Conservation (phyloP, 345 rosid species). For the Eucalyptus cladocalyx region DNA sequence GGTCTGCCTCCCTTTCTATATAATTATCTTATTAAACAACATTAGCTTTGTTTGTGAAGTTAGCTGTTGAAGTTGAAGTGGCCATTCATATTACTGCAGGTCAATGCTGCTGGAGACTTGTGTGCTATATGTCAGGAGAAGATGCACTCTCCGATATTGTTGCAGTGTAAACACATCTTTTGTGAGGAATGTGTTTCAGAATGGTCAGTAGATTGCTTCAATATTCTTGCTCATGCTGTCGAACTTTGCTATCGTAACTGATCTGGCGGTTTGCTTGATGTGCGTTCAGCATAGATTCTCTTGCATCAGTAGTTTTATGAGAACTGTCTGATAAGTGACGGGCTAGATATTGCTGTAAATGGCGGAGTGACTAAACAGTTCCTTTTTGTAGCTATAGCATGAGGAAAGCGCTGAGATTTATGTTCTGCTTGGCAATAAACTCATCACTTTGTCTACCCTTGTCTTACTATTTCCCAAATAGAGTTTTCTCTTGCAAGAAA, state of each 20-base stretch:
- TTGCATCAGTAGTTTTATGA: not conserved
- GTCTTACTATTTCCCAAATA: not conserved
- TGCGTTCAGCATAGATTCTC: not conserved
- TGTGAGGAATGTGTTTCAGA: conserved; percentile 67
- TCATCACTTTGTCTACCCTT: not conserved
- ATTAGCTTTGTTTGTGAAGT: not conserved
- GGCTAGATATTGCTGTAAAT: not conserved
- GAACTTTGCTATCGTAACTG: not conserved
- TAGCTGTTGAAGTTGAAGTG: not conserved
- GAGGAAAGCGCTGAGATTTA: not conserved
- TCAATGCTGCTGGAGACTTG: conserved; percentile 43
- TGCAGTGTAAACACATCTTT: conserved; percentile 52
- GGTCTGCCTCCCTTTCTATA: not conserved
- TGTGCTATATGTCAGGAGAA: conserved; percentile 78
- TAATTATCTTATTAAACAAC: not conserved
- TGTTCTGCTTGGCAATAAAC: not conserved
- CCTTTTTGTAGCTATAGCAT: not conserved
- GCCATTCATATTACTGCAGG: conserved; percentile 4
- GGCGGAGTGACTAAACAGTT: not conserved
- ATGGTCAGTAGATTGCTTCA: conserved; percentile 18
- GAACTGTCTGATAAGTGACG: not conserved
- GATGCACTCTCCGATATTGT: conserved; percentile 45
- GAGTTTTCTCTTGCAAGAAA: not conserved
- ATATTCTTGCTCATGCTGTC: not conserved
- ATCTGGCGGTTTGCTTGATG: not conserved